These are phyloP conservation scores for Chaetoceros tenuissimus DNA, from an alignment of 108 stramenopile species.

Conservation along the genomic window DNA sequence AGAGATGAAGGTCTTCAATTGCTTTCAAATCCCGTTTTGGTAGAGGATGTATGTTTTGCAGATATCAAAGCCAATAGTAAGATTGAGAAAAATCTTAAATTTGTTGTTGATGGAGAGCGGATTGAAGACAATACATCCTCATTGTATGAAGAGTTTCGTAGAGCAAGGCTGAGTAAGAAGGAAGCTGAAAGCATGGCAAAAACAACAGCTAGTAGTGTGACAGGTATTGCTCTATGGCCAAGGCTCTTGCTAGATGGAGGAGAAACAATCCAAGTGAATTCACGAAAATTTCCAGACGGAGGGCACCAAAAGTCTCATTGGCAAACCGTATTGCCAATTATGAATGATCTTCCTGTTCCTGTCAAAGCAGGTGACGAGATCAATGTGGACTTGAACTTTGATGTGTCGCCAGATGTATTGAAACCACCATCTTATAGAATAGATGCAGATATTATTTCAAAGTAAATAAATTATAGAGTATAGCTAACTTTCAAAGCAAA, in stretches of 20 bases:
- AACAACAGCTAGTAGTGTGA: constrained; percentile 20
- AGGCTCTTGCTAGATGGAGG: constrained; percentile 27
- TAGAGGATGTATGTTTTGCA: constrained; percentile 55
- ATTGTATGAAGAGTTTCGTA: constrained; percentile 28
- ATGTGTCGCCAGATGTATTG: constrained; percentile 19
- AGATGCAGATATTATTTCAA: constrained; percentile 20
- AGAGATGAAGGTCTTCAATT: constrained; percentile 56
- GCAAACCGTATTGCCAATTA: constrained; percentile 66
- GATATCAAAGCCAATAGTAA: constrained; percentile 5
- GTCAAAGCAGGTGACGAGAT: constrained; percentile 29
- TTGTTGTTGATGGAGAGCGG: constrained; percentile 25
- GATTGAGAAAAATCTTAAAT: constrained; percentile 9
- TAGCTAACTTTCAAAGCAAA: too few species aligned
- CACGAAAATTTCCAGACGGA: constrained; percentile 41
- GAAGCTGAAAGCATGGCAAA: constrained; percentile 21
- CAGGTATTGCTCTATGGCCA: constrained; percentile 64
- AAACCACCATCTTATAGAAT: constrained; percentile 26
- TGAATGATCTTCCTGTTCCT: constrained; percentile 27
- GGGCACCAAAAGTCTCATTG: constrained; percentile 56
- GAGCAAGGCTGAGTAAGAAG: constrained; percentile 10
- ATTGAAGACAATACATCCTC: constrained; percentile 19
- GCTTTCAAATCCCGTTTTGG: constrained; percentile 34
- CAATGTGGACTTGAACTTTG: constrained; percentile 23
- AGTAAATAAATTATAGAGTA: background rate
- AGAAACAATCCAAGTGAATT: constrained; percentile 17